phyloP scores from a whole-genome alignment of 257 asterid species.

The Solanum megistacrolobum region DNA sequence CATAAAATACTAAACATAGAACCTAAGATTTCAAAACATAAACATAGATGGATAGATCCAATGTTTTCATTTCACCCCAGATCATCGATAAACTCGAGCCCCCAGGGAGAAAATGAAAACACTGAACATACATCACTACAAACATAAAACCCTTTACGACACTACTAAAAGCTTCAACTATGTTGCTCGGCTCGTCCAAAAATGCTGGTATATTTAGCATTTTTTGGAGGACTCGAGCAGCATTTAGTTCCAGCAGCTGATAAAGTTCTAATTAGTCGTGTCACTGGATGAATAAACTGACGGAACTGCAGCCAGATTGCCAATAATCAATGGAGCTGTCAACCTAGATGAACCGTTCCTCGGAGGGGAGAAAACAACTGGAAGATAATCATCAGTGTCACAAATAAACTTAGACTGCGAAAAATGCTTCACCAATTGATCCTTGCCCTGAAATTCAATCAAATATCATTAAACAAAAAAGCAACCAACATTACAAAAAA shows the following conservation, averaged over 20 bases:
- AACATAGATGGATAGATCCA: neutral
- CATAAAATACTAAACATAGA: neutral
- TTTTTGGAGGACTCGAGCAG: neutral
- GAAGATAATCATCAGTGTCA: neutral
- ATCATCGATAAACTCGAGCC: neutral
- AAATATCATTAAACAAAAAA: neutral
- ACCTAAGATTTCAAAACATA: neutral
- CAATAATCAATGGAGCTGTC: neutral
- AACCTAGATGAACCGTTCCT: slow-evolving; percentile 1
- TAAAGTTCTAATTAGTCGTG: neutral
- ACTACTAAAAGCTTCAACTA: neutral
- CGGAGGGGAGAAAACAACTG: slow-evolving; percentile 10
- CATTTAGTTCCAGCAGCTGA: neutral
- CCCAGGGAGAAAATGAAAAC: slow-evolving; percentile 14
- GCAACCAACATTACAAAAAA: neutral
- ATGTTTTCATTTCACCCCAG: slow-evolving; percentile 19
- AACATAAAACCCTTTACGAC: neutral
- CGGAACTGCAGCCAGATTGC: neutral
- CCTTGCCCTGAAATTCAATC: slow-evolving; percentile 7
- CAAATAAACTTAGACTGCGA: neutral
- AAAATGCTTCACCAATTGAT: slow-evolving; percentile 11
- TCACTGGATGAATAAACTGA: neutral
- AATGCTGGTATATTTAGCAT: neutral
- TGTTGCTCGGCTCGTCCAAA: neutral
- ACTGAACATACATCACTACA: neutral